Evolutionary conservation across 2,329 filamentous ascomycete species (phyloP).

Genomic region (Aspergillus clavatus): DNA sequence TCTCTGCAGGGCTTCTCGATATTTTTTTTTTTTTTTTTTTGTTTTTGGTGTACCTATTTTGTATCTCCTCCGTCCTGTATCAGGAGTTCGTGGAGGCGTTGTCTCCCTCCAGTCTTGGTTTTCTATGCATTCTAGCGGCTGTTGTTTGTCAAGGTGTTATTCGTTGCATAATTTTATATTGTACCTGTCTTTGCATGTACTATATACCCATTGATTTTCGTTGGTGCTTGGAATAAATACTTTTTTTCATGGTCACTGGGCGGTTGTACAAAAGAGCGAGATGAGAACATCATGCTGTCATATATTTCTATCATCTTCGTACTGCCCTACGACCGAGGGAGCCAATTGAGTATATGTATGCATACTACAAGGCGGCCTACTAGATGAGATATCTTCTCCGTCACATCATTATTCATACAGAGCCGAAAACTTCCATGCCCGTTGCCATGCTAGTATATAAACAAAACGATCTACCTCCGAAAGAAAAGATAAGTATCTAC

Average conservation of each 20-base stretch:
- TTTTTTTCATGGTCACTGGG: no score
- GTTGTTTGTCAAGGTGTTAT: background rate
- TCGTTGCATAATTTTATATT: background rate
- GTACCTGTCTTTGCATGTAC: constrained; percentile 4
- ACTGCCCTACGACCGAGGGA: no score
- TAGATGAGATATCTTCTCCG: background rate
- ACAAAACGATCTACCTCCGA: background rate
- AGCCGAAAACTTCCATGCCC: background rate
- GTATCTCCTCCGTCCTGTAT: no score
- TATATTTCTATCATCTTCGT: no score
- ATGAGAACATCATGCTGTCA: no score
- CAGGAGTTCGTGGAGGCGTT: background rate
- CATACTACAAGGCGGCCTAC: no score
- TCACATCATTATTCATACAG: background rate
- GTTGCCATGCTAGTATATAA: background rate
- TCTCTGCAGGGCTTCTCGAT: constrained; percentile 10
- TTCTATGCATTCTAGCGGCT: constrained; percentile 4
- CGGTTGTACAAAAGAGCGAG: no score
- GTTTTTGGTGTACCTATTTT: no score
- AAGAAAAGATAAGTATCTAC: no score
- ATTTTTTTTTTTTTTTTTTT: constrained; percentile 8
- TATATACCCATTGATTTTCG: constrained; percentile 9
- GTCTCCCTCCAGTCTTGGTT: background rate
- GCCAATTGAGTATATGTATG: no score
- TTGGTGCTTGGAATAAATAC: constrained; percentile 7